Evolutionary conservation across 768 basidiomycete species (phyloP).

Genomic region (Mycena floridula): DNA sequence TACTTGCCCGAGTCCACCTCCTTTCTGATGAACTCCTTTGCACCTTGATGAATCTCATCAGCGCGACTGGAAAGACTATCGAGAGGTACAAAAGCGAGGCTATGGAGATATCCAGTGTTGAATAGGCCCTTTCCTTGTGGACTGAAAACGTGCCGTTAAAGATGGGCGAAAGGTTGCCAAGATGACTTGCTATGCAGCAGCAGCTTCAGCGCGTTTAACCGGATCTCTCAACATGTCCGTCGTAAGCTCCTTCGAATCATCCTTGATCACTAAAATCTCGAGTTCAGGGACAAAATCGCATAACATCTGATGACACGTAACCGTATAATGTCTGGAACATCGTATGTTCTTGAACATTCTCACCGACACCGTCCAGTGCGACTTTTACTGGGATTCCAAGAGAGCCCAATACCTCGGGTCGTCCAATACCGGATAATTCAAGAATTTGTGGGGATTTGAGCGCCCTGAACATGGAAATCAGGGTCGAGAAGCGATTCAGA

Average conservation of each 20-base stretch:
- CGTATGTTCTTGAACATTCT: slow-evolving; percentile 49
- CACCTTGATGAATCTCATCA: slow-evolving; percentile 7
- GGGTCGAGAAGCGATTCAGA: not conserved
- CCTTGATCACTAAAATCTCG: slow-evolving; percentile 19
- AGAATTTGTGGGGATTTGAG: slow-evolving; percentile 46
- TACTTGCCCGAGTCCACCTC: slow-evolving; percentile 3
- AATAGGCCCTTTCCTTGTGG: slow-evolving; percentile 9
- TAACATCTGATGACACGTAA: not conserved
- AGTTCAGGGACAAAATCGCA: not conserved
- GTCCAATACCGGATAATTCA: slow-evolving; percentile 54
- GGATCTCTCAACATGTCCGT: slow-evolving; percentile 24
- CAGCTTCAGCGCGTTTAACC: slow-evolving; percentile 18
- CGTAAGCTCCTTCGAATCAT: slow-evolving; percentile 18
- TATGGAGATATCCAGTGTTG: slow-evolving; percentile 10
- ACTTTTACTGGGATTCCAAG: slow-evolving; percentile 30
- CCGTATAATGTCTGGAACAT: slow-evolving; percentile 9
- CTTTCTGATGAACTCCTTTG: slow-evolving; percentile 4
- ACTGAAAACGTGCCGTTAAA: slow-evolving; percentile 8
- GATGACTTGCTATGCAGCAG: slow-evolving; percentile 24
- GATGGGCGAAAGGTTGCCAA: not conserved
- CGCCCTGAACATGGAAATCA: slow-evolving; percentile 15
- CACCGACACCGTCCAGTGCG: slow-evolving; percentile 37
- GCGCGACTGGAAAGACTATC: slow-evolving; percentile 10
- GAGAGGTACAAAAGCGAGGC: slow-evolving; percentile 13
- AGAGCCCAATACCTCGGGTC: slow-evolving; percentile 27